A percentile compares a stretch with the other conserved stretches of the same genome.
phyloP scores from a whole-genome alignment of 2,329 filamentous ascomycete species.

The Albifimbria verrucaria region DNA sequence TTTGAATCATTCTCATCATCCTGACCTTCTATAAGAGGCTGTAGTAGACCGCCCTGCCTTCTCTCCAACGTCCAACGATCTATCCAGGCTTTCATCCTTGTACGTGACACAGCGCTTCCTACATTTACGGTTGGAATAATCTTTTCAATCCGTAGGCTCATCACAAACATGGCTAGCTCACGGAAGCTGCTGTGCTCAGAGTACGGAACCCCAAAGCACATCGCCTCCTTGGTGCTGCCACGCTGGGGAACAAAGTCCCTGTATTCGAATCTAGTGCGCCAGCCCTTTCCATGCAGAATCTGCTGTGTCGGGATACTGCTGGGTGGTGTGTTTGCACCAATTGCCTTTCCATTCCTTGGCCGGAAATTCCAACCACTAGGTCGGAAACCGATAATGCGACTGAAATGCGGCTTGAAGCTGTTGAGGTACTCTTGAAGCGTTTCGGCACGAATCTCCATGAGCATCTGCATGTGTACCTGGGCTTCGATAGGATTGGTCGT shows the following conservation, averaged over 20 bases:
- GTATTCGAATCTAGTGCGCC: conserved; percentile 71
- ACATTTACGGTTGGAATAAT: conserved; percentile 93
- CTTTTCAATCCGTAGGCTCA: conserved; percentile 80
- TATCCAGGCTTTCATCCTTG: conserved; percentile 62
- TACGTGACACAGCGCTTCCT: conserved; percentile 53
- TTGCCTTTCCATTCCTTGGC: conserved; percentile 53
- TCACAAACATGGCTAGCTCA: conserved; percentile 90
- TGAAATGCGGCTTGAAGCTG: conserved; percentile 76
- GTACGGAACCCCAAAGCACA: conserved; percentile 93
- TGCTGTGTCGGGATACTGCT: conserved; percentile 46
- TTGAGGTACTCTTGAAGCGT: conserved; percentile 87
- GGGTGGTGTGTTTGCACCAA: conserved; percentile 52
- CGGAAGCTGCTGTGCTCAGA: conserved; percentile 94
- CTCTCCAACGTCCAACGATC: conserved; percentile 61
- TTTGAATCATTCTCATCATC: conserved; percentile 25
- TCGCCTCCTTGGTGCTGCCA: conserved; percentile 76
- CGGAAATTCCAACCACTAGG: conserved; percentile 94
- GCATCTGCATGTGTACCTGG: conserved; percentile 95
- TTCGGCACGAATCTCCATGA: conserved; percentile 90
- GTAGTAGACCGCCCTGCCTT: conserved; percentile 50
- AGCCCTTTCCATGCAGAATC: conserved; percentile 59
- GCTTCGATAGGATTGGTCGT: conserved; percentile 79
- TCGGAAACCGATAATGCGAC: conserved; percentile 82
- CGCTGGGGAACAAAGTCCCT: conserved; percentile 75
- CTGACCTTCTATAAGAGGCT: conserved; percentile 37